Percentiles rank a stretch among this genome's conserved stretches.
phyloP scores from a whole-genome alignment of 177 flowering plant genomes.

The Vitis hybrid region DNA sequence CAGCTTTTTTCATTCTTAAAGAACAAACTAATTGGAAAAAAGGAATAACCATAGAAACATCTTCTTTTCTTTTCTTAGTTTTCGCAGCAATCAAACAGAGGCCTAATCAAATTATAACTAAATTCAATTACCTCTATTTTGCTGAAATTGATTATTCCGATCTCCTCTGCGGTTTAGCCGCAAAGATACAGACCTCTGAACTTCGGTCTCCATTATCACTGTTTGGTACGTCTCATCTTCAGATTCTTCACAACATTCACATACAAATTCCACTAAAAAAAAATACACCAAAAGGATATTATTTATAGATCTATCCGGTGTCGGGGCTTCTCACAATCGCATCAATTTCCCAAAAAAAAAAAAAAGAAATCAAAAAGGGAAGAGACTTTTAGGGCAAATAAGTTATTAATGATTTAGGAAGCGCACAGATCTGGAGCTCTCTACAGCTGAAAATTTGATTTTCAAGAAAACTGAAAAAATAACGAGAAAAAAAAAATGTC shows the following conservation, averaged over 20 bases:
- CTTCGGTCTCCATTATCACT: constrained; percentile 44
- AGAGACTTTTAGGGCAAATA: no score
- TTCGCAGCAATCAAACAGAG: neutral
- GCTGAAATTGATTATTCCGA: constrained; percentile 21
- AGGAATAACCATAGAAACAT: neutral
- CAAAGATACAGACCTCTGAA: constrained; percentile 34
- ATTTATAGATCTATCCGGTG: no score
- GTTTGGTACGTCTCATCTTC: constrained; percentile 2
- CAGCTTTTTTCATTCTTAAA: neutral
- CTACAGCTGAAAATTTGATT: no score
- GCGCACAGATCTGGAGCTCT: no score
- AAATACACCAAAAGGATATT: neutral
- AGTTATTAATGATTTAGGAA: no score
- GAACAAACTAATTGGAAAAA: neutral
- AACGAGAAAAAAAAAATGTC: no score
- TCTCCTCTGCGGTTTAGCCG: constrained; percentile 54
- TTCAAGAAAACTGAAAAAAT: no score
- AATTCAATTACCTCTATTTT: constrained; percentile 34
- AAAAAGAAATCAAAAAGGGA: no score
- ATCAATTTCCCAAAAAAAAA: no score
- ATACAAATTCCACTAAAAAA: neutral
- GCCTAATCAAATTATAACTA: neutral
- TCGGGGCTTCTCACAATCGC: no score
- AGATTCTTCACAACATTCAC: neutral
- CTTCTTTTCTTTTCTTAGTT: neutral